phyloP scores from a whole-genome alignment of 352 stramenopile genomes.

The Pythium chondricola region DNA sequence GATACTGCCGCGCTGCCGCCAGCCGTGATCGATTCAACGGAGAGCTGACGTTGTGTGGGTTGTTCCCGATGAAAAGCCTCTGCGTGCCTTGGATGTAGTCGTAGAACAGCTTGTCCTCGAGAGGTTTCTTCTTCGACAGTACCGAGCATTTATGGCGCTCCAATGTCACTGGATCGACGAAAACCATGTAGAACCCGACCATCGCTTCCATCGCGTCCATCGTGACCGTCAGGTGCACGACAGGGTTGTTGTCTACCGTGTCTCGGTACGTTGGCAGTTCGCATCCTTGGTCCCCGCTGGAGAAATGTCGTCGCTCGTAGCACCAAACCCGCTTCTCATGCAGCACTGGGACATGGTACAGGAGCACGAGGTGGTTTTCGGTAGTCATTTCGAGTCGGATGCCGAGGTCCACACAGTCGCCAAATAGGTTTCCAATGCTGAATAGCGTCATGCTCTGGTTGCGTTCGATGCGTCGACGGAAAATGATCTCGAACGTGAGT shows the following conservation, averaged over 20 bases:
- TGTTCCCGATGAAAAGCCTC: constrained; percentile 56
- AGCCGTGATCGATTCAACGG: constrained; percentile 5
- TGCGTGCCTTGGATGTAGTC: constrained; percentile 53
- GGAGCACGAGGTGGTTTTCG: constrained; percentile 46
- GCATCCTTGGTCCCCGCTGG: constrained; percentile 15
- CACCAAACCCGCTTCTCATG: constrained; percentile 29
- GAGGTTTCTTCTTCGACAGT: constrained; percentile 20
- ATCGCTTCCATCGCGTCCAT: constrained; percentile 30
- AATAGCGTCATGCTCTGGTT: constrained; percentile 70
- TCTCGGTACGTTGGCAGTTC: constrained; percentile 22
- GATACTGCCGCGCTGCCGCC: constrained; percentile 9
- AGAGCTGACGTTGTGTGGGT: constrained; percentile 41
- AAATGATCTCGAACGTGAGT: constrained; percentile 65
- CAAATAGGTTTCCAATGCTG: constrained; percentile 53
- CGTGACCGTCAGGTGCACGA: constrained; percentile 51
- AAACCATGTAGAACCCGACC: constrained; percentile 48
- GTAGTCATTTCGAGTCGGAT: constrained; percentile 62
- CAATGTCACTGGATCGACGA: constrained; percentile 37
- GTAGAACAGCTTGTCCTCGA: constrained; percentile 19
- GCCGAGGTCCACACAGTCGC: constrained; percentile 53
- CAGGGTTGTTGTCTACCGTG: constrained; percentile 33
- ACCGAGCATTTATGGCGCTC: constrained; percentile 36
- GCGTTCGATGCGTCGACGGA: constrained; percentile 26
- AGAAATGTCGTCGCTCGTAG: constrained; percentile 50
- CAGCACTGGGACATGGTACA: constrained; percentile 54